A percentile compares a stretch with the other conserved stretches of the same genome.
Evolutionary conservation across 2,329 filamentous ascomycete genomes (phyloP).

Genomic region (Corynespora cassiicola): DNA sequence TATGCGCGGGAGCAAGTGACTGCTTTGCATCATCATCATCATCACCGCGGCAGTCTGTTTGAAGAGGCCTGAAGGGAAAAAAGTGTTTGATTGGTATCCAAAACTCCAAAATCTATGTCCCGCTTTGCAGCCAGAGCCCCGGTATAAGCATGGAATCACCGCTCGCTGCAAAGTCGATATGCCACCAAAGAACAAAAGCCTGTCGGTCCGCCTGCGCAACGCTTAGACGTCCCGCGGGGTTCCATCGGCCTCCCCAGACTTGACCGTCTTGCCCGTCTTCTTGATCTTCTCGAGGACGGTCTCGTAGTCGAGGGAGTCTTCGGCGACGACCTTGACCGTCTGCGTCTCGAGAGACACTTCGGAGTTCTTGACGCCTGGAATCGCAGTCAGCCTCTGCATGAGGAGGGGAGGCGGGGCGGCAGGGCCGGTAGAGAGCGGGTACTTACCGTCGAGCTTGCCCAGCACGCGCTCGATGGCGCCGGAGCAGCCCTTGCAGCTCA

Average conservation of each 20-base stretch:
- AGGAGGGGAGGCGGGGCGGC: not conserved
- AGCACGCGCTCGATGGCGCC: conserved; percentile 91
- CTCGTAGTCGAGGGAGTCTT: conserved; percentile 74
- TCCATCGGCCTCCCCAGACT: conserved; percentile 75
- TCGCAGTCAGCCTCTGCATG: conserved; percentile 14
- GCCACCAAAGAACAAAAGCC: conserved; percentile 11
- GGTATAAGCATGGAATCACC: conserved; percentile 19
- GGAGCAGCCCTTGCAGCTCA: conserved; percentile 96
- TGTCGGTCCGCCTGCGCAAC: not conserved
- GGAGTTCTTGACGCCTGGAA: conserved; percentile 81
- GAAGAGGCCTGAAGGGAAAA: too few species aligned
- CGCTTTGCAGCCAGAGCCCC: not conserved
- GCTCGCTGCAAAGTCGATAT: conserved; percentile 23
- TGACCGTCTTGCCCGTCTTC: conserved; percentile 95
- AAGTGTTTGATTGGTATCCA: too few species aligned
- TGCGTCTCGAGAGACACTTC: conserved; percentile 87
- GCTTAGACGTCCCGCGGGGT: conserved; percentile 33
- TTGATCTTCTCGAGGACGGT: conserved; percentile 86
- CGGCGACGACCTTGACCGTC: conserved; percentile 77
- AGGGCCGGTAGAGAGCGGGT: conserved; percentile 4
- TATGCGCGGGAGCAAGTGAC: too few species aligned
- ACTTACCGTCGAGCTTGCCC: conserved; percentile 85
- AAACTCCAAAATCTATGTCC: conserved; percentile 5
- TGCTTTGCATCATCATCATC: too few species aligned
- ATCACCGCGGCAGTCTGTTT: too few species aligned